A percentile compares a stretch with the other conserved stretches of the same genome.
Conservation (phyloP, 768 basidiomycete genomes). For the Boletus barrowsii region DNA sequence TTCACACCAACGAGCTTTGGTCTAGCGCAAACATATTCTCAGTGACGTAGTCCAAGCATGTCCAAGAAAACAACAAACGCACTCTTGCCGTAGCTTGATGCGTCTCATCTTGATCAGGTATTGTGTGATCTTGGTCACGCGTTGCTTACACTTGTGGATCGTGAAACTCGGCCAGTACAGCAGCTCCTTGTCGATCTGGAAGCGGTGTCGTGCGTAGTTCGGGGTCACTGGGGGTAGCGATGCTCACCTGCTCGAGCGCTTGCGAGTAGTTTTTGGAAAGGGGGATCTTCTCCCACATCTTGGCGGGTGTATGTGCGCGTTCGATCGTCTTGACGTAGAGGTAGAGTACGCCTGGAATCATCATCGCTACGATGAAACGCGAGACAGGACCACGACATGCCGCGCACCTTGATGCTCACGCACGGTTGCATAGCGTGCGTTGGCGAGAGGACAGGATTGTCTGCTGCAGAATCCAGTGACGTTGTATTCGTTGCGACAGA, state of each 20-base stretch:
- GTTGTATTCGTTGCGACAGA: conserved; percentile 98
- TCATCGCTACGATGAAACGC: not conserved
- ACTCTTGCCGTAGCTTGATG: conserved; percentile 84
- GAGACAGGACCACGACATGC: not conserved
- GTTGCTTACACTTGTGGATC: conserved; percentile 99
- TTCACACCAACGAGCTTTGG: conserved; percentile 93
- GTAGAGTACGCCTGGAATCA: conserved; percentile 68
- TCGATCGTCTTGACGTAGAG: conserved; percentile 98
- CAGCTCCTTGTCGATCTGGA: conserved; percentile 89
- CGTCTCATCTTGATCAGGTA: conserved; percentile 98
- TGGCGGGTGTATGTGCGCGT: conserved; percentile 90
- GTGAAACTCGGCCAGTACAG: conserved; percentile 98
- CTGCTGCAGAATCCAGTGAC: conserved; percentile 93
- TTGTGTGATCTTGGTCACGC: conserved; percentile 97
- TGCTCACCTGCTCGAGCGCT: conserved; percentile 85
- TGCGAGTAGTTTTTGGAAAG: conserved; percentile 93
- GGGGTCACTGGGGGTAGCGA: too few relatives aligned
- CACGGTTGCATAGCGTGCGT: conserved; percentile 97
- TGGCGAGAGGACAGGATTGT: conserved; percentile 96
- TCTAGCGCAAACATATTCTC: conserved; percentile 38
- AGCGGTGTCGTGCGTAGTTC: not conserved
- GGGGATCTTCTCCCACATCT: conserved; percentile 97
- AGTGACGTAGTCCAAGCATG: not conserved
- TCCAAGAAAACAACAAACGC: conserved; percentile 23
- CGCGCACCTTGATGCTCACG: conserved; percentile 84